These are phyloP conservation scores for Bolboschoenus planiculmis DNA, from an alignment of 176 grass and related monocot genomes.

Conservation along the genomic window DNA sequence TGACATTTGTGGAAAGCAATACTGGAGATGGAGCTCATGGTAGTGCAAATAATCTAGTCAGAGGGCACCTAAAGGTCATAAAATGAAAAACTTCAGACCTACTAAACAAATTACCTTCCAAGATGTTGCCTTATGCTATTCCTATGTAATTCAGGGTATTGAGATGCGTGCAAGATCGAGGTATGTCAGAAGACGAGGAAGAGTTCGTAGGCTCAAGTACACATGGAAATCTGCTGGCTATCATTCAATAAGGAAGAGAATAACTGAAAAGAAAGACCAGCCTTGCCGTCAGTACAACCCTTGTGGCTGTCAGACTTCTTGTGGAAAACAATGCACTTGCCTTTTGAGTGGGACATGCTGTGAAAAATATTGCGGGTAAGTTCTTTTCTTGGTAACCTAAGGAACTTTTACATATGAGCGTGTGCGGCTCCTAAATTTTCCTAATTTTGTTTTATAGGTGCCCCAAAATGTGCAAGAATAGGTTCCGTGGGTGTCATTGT, in stretches of 20 bases:
- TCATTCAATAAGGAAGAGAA: constrained; percentile 91
- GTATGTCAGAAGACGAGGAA: constrained; percentile 75
- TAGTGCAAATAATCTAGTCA: constrained; percentile 69
- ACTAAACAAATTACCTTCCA: neutral
- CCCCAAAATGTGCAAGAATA: constrained; percentile 95
- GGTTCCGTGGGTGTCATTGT: constrained; percentile 93
- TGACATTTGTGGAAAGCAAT: constrained; percentile 69
- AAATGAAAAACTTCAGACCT: neutral
- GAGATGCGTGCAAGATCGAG: constrained; percentile 69
- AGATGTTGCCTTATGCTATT: constrained; percentile 16
- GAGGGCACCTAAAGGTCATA: constrained; percentile 85
- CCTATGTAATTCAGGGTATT: constrained; percentile 36
- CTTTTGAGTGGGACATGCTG: constrained; percentile 87
- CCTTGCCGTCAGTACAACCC: constrained; percentile 88
- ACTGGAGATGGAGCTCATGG: constrained; percentile 48
- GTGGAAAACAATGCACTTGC: constrained; percentile 87
- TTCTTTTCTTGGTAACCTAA: neutral
- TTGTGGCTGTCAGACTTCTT: constrained; percentile 89
- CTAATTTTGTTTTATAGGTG: constrained; percentile 49
- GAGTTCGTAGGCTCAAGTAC: constrained; percentile 83
- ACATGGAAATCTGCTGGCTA: constrained; percentile 95
- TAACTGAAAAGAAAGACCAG: constrained; percentile 90
- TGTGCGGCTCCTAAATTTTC: neutral
- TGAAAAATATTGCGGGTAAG: constrained; percentile 93
- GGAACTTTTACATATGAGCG: neutral